Evolutionary conservation across 169 alveolate species (phyloP).

Genomic region (Perkinsus chesapeaki): DNA sequence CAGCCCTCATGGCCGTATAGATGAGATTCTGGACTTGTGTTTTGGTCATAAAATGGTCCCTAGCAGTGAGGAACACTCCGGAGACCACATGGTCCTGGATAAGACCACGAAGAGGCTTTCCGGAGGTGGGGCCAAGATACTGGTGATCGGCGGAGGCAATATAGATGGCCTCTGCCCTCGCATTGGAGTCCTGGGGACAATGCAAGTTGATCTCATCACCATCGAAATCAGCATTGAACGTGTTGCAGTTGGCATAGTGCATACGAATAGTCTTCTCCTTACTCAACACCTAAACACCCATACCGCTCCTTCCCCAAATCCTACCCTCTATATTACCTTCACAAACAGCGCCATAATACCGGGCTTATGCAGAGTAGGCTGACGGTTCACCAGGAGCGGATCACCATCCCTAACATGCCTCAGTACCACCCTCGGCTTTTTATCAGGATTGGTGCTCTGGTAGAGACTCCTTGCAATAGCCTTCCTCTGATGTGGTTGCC

Average conservation of each 20-base stretch:
- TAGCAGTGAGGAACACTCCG: conserved; percentile 84
- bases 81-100: conserved; percentile 92
- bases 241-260: conserved; percentile 95
- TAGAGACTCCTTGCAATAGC: conserved; percentile 29
- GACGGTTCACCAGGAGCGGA: conserved; percentile 88
- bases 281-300: not conserved
- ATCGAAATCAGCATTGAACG: conserved; percentile 99
- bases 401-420: conserved; percentile 95
- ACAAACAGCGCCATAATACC: conserved; percentile 89
- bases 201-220: conserved; percentile 99
- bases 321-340: conserved; percentile 32
- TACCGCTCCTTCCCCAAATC: not conserved
- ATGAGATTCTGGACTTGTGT: conserved; percentile 76
- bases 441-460: not conserved
- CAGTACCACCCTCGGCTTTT: conserved; percentile 69
- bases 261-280: conserved; percentile 89
- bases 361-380: conserved; percentile 96
- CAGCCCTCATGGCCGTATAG: conserved; percentile 24
- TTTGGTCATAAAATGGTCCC: conserved; percentile 81
- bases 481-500: not conserved
- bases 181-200: conserved; percentile 83
- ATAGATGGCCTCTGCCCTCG: conserved; percentile 92
- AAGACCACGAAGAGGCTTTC: conserved; percentile 94
- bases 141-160: conserved; percentile 89
- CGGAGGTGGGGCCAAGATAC: conserved; percentile 93